Evolutionary conservation across 495 filamentous ascomycete genomes (phyloP), one percentile per base, ranked within the genome.

Genomic region (Hyaloscypha finlandica): DNA sequence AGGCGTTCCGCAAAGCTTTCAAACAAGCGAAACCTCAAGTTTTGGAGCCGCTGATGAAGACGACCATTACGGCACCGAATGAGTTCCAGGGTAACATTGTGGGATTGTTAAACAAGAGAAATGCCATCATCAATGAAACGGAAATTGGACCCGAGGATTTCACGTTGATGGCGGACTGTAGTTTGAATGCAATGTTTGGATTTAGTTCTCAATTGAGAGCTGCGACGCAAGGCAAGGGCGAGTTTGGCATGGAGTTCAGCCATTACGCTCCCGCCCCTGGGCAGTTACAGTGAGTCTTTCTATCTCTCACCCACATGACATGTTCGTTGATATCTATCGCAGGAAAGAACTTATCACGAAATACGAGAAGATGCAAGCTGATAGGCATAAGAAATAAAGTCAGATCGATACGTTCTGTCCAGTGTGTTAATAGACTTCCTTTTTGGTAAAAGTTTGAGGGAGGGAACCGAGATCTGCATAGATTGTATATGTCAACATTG

Each of bases 81-180:
- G 96, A 98, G 82, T 99, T 99, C 85, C 96, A 99, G 81, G 96
- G 96, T 71, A 94, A 92, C 76, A 89, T 98, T 53, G 92, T 98
- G 29, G 93, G 92, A 65, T 77, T 99, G 51, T 81, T 99, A 82
- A 99, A 98, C 81, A 98, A 98, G 87, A 90, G 96, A 68, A 93
- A 92, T 74, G 93, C 94, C 6, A 90, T 91, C 37, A 97, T 99
- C 70, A 91, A 91, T 74, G 96, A 99, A 72, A 97, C 93, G 37
- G 96, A 99, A 74, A 94, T 95, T 66, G 94, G 94, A 35, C 81
- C 89, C 4, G 96, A 99, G 67, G 96, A 99, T 76, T 97, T 99
- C 78, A 94, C 92, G n/a, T 84, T 99, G 61, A 85, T 88, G 64
- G 93, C 94, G 6, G 94, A 97, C 77, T 97, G 94, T 82, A 91